These are phyloP conservation scores for Boletus rex-veris DNA, from an alignment of 768 basidiomycete genomes.

Conservation along the genomic window DNA sequence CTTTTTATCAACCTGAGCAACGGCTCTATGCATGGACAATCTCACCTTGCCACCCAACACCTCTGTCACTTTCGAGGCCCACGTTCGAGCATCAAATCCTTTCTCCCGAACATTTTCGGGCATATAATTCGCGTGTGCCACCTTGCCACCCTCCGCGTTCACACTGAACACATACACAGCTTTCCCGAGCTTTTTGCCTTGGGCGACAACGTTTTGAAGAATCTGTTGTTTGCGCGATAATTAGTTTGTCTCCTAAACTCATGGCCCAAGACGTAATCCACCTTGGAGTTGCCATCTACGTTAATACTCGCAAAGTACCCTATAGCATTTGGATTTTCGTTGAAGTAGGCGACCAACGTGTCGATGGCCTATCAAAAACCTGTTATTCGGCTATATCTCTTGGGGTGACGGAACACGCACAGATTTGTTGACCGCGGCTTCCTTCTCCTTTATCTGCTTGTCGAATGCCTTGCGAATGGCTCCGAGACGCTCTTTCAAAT, in stretches of 20 bases:
- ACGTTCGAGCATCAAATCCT: constrained; percentile 80
- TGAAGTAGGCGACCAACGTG: constrained; percentile 66
- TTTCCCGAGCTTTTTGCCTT: constrained; percentile 80
- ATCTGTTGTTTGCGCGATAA: constrained; percentile 41
- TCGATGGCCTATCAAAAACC: constrained; percentile 58
- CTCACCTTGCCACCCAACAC: constrained; percentile 87
- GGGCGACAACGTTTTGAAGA: constrained; percentile 67
- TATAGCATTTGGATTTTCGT: constrained; percentile 65
- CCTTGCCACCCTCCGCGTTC: constrained; percentile 64
- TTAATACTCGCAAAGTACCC: constrained; percentile 70
- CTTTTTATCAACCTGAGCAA: constrained; percentile 6
- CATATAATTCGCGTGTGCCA: constrained; percentile 86
- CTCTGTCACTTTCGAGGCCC: constrained; percentile 77
- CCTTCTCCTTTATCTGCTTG: constrained; percentile 80
- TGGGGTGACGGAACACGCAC: constrained; percentile 38
- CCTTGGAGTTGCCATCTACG: constrained; percentile 86
- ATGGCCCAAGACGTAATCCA: constrained; percentile 23
- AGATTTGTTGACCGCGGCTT: constrained; percentile 70
- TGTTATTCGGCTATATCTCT: background rate
- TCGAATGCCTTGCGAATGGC: constrained; percentile 78
- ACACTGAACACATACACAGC: constrained; percentile 85
- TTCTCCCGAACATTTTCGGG: constrained; percentile 57
- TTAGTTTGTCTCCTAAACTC: background rate
- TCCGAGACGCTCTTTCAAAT: constrained; percentile 70
- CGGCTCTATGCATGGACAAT: constrained; percentile 4